Percentiles rank a stretch among this genome's conserved stretches.
Conservation (phyloP, 805 yeast genomes). For the Metschnikowia kofuensis region DNA sequence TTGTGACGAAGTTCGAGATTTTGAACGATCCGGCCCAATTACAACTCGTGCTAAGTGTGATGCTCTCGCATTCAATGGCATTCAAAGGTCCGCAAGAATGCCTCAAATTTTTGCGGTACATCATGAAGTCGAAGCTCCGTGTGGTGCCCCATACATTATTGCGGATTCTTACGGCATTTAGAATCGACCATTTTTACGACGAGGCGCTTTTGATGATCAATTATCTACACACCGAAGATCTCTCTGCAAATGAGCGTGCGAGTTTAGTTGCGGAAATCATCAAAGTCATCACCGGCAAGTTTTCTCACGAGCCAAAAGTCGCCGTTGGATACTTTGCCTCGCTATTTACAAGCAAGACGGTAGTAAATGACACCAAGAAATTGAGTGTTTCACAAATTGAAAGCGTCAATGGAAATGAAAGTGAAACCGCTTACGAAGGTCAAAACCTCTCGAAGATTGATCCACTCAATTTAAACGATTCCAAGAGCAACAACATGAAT, state of each 20-base stretch:
- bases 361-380: too few species aligned
- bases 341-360: slow-evolving; percentile 17
- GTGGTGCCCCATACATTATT: slow-evolving; percentile 25
- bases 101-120: slow-evolving; percentile 31
- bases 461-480: too few species aligned
- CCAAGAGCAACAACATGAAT: too few species aligned
- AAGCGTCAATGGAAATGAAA: too few species aligned
- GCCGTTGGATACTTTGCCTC: slow-evolving; percentile 36
- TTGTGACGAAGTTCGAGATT: slow-evolving; percentile 36
- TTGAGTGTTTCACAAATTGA: too few species aligned
- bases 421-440: too few species aligned
- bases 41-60: slow-evolving; percentile 26
- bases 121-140: slow-evolving; percentile 25
- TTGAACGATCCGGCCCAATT: slow-evolving; percentile 8
- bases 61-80: slow-evolving; percentile 33
- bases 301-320: slow-evolving; percentile 31
- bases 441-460: too few species aligned
- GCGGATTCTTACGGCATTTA: slow-evolving; percentile 28
- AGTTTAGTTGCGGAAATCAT: slow-evolving; percentile 31
- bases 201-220: slow-evolving; percentile 37
- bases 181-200: slow-evolving; percentile 26
- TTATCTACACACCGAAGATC: slow-evolving; percentile 23
- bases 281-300: slow-evolving; percentile 28
- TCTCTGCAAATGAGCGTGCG: slow-evolving; percentile 18
- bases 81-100: slow-evolving; percentile 37